These are phyloP conservation scores for Trichosporon inkin DNA, from an alignment of 1,284 basidiomycete genomes.

Conservation along the genomic window DNA sequence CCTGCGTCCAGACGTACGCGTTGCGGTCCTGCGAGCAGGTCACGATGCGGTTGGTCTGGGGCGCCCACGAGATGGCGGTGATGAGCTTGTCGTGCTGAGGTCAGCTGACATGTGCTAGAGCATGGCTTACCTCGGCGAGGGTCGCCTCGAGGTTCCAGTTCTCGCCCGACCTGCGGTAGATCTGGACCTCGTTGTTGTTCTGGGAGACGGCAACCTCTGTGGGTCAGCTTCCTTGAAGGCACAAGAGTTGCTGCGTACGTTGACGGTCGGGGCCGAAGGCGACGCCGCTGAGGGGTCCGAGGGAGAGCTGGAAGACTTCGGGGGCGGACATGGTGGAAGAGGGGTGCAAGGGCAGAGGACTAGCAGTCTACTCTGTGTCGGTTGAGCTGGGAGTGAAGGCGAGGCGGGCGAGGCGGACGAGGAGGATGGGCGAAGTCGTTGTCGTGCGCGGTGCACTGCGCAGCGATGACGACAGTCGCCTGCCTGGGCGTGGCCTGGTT, in stretches of 20 bases:
- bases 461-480: slow-evolving; percentile 10
- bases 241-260: slow-evolving; percentile 59
- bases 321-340: slow-evolving; percentile 69
- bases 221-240: slow-evolving; percentile 8
- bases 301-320: slow-evolving; percentile 71
- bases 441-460: not conserved
- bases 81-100: slow-evolving; percentile 93
- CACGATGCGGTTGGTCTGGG: slow-evolving; percentile 91
- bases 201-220: slow-evolving; percentile 86
- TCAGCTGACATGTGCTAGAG: not conserved
- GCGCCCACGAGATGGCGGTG: slow-evolving; percentile 99
- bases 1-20: slow-evolving; percentile 95
- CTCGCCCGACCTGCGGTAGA: slow-evolving; percentile 64
- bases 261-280: slow-evolving; percentile 82
- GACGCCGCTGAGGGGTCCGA: slow-evolving; percentile 82
- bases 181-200: slow-evolving; percentile 84
- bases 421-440: not conserved
- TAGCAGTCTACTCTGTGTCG: slow-evolving; percentile 47
- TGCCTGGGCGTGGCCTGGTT: not conserved
- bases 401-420: not conserved
- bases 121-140: slow-evolving; percentile 74
- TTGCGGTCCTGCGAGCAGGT: slow-evolving; percentile 98
- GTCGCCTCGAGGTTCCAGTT: slow-evolving; percentile 73
- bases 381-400: not conserved
- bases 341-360: slow-evolving; percentile 37